These are phyloP conservation scores for Nakazawaea molendinolei DNA, from an alignment of 805 yeast genomes.

Conservation along the genomic window DNA sequence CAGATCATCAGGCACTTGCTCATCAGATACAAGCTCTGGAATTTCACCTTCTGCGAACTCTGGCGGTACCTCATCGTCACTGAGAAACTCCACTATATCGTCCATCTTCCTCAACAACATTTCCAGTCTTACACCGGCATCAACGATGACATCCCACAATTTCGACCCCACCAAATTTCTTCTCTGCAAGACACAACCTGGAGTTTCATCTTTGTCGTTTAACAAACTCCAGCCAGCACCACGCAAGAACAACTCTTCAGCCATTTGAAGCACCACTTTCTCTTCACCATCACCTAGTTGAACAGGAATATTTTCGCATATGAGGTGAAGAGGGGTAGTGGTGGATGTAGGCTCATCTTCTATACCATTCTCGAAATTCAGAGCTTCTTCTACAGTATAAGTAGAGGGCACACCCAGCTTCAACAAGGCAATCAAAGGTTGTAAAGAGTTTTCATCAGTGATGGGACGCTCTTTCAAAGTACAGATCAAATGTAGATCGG, in stretches of 20 bases:
- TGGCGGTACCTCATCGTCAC: constrained; percentile 25
- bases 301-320: constrained; percentile 44
- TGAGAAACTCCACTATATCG: constrained; percentile 56
- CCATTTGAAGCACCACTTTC: constrained; percentile 42
- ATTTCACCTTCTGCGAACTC: constrained; percentile 3
- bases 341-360: constrained; percentile 37
- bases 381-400: constrained; percentile 72
- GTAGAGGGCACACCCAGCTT: constrained; percentile 74
- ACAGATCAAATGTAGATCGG: constrained; percentile 67
- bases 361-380: constrained; percentile 40
- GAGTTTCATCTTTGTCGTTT: constrained; percentile 67
- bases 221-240: constrained; percentile 92
- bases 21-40: background rate
- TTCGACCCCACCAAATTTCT: constrained; percentile 32
- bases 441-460: constrained; percentile 31
- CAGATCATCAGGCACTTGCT: constrained; percentile 6
- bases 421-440: constrained; percentile 38
- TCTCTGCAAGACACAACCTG: constrained; percentile 72
- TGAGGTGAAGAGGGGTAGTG: constrained; percentile 75
- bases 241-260: constrained; percentile 62
- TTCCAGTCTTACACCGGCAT: constrained; percentile 90
- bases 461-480: constrained; percentile 47
- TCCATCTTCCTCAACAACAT: constrained; percentile 65
- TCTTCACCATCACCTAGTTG: constrained; percentile 34
- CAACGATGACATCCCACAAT: constrained; percentile 49